A percentile compares a stretch with the other conserved stretches of the same genome.
Conservation (phyloP, 1,284 basidiomycete genomes). For the Hemileia vastatrix region DNA sequence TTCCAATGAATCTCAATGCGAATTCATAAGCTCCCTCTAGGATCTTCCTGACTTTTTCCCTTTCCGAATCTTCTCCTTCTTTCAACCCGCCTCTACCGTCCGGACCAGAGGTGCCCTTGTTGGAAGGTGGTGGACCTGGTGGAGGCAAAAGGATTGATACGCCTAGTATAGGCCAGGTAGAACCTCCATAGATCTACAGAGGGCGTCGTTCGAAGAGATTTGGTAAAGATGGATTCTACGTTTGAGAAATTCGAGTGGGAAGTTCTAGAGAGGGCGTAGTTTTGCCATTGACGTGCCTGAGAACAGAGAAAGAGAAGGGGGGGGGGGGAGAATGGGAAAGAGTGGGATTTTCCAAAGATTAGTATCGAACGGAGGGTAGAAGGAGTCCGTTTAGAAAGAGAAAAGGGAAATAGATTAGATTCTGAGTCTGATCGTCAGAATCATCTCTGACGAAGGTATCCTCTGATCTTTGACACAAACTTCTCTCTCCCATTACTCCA, state of each 20-base stretch:
- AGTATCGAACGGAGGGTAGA: too few species aligned
- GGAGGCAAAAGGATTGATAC: conserved; percentile 41
- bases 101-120: background rate
- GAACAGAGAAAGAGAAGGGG: background rate
- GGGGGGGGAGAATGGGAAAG: background rate
- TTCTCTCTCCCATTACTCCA: too few species aligned
- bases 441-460: too few species aligned
- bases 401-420: too few species aligned
- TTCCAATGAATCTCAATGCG: conserved; percentile 39
- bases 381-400: too few species aligned
- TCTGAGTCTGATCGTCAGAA: too few species aligned
- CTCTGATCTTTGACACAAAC: too few species aligned
- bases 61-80: conserved; percentile 32
- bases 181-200: conserved; percentile 40
- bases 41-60: conserved; percentile 36
- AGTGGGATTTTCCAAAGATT: background rate
- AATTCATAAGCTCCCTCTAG: conserved; percentile 43
- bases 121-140: conserved; percentile 17
- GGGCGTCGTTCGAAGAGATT: conserved; percentile 37
- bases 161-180: conserved; percentile 40
- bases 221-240: conserved; percentile 26
- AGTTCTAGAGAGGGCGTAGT: conserved; percentile 35
- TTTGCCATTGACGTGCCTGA: conserved; percentile 39
- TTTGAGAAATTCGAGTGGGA: conserved; percentile 36
- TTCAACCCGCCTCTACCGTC: conserved; percentile 8